Evolutionary conservation across 805 yeast genomes (phyloP).

Genomic region (Pichia gijzeniarum): DNA sequence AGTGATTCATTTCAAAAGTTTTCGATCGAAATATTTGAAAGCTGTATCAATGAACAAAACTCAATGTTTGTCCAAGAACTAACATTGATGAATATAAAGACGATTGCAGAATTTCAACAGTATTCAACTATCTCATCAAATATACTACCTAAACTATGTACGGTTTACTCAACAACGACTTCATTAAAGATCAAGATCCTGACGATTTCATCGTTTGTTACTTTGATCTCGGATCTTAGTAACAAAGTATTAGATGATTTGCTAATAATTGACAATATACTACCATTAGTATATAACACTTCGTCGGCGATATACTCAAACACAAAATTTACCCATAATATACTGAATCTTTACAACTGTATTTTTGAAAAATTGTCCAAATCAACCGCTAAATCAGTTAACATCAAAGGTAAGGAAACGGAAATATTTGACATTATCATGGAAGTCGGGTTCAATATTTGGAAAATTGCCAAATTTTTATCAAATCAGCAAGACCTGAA

Average conservation of each 20-base stretch:
- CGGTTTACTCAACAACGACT: conserved; percentile 77
- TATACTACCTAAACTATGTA: conserved; percentile 66
- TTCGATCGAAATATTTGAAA: conserved; percentile 28
- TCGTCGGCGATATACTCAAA: conserved; percentile 26
- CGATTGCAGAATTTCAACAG: conserved; percentile 30
- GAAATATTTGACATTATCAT: conserved; percentile 26
- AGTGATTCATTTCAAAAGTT: conserved; percentile 26
- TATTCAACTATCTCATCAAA: conserved; percentile 61
- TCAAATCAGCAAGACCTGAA: conserved; percentile 20
- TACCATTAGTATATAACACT: conserved; percentile 58
- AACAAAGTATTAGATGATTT: conserved; percentile 62
- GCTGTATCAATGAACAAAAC: conserved; percentile 17
- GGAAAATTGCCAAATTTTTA: conserved; percentile 28
- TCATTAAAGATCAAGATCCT: conserved; percentile 70
- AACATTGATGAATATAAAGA: conserved; percentile 23
- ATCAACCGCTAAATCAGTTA: conserved; percentile 17
- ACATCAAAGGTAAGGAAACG: conserved; percentile 21
- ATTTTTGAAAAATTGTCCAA: conserved; percentile 25
- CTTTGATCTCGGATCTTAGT: conserved; percentile 37
- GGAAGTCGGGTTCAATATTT: conserved; percentile 30
- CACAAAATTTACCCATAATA: conserved; percentile 23
- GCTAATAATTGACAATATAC: conserved; percentile 65
- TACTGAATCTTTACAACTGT: conserved; percentile 25
- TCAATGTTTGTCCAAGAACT: conserved; percentile 29
- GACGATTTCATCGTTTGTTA: conserved; percentile 54